These are phyloP conservation scores for Suillus bovinus DNA, from an alignment of 768 basidiomycete genomes.

Conservation along the genomic window DNA sequence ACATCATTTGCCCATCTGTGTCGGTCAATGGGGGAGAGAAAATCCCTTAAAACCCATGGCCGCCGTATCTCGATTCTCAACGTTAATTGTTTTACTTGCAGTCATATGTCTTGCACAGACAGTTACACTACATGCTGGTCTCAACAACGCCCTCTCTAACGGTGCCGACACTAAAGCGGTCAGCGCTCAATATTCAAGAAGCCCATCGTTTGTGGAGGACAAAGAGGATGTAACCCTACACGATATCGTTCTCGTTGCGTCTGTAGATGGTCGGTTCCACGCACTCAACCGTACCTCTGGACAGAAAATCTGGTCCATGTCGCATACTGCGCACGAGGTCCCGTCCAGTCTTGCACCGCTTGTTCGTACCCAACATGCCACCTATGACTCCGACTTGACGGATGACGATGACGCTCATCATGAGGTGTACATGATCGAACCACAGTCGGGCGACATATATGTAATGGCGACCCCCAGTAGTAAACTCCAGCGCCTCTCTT, in stretches of 20 bases:
- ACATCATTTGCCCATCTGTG: not conserved
- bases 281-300: conserved; percentile 89
- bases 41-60: conserved; percentile 35
- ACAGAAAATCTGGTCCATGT: conserved; percentile 85
- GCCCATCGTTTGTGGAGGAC: conserved; percentile 15
- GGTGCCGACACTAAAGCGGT: conserved; percentile 15
- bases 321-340: conserved; percentile 48
- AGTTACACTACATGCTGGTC: conserved; percentile 27
- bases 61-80: conserved; percentile 25
- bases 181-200: conserved; percentile 18
- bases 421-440: conserved; percentile 92
- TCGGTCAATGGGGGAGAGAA: conserved; percentile 29
- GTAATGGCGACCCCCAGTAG: conserved; percentile 69
- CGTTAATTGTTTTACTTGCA: conserved; percentile 28
- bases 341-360: conserved; percentile 69
- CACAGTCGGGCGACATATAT: conserved; percentile 92
- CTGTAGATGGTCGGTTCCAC: conserved; percentile 94
- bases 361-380: conserved; percentile 66
- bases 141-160: conserved; percentile 30
- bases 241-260: conserved; percentile 86
- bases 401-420: conserved; percentile 53
- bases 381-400: conserved; percentile 55
- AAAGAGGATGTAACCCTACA: conserved; percentile 59
- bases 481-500: conserved; percentile 83
- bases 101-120: conserved; percentile 34